Base-by-base conservation (phyloP, 495 filamentous ascomycete genomes). In the Chaetomium tenue region DNA sequence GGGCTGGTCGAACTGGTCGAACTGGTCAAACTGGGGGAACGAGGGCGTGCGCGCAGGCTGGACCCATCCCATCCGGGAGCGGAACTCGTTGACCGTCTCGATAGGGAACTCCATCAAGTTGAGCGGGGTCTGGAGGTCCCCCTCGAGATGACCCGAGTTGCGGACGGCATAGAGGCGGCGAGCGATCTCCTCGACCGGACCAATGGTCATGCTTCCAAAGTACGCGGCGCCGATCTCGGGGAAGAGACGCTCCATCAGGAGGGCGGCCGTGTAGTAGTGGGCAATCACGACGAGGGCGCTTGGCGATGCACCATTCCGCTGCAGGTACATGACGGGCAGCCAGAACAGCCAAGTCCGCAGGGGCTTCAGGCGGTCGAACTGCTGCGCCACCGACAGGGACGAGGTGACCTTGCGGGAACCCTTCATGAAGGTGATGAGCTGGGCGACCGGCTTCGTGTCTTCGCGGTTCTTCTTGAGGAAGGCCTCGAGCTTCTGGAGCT, bases 341-440 rank as follows among this genome's bases (percentile, higher is more conserved):
- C 92, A 98, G 78, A 97, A 96, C 23, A 98, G 84, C 93, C 95
- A 97, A 62, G 88, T 86, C 50, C 93, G 88, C 20, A 98, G 83
- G 8, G 89, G 84, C 64, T 93, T 90, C 28, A 98, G 84, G 66
- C 91, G 87, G 71, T 92, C 87, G 74, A 98, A 98, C 68, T 93
- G 88, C 62, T 94, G 86, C 69, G 90, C 86, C 20, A 91, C 81
- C 9, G 88, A 86, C 65, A 89, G 86, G 3, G 85, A 87, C 1
- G 91, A 87, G 66, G 87, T 86, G 61, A 91, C 86, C 53, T 87
- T 83, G 72, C 88, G 87, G 60, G 97, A 85, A 20, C 87, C 84
- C 71, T 91, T 87, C 42, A 96, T 79, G 77, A 96, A 97, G 56
- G 82, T 86, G 58, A 91, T 83, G 62, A 98, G 79, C 74, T 96